These are phyloP conservation scores for Camellia oleifera DNA, from an alignment of 179 eudicot genomes.

Conservation along the genomic window DNA sequence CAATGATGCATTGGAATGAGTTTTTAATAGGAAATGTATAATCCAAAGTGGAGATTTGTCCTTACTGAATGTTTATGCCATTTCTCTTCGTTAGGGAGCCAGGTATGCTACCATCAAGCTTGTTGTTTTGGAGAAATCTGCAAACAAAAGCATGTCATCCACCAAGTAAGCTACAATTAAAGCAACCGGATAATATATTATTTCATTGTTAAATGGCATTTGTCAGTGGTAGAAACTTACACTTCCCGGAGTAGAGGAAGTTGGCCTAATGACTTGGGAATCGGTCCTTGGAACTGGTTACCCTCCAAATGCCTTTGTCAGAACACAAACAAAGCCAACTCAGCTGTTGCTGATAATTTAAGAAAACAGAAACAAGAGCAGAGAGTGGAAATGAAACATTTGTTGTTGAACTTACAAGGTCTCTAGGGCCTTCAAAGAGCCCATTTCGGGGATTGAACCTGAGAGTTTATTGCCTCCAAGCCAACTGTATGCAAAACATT, in stretches of 20 bases:
- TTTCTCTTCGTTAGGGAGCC: constrained; percentile 24
- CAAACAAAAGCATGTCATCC: constrained; percentile 5
- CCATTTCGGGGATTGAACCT: constrained; percentile 64
- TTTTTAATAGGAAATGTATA: not conserved
- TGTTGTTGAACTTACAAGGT: constrained; percentile 48
- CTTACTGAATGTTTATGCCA: constrained; percentile 27
- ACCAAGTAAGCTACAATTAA: not conserved
- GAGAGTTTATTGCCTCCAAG: constrained; percentile 63
- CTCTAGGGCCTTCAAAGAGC: constrained; percentile 46
- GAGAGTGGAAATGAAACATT: not conserved
- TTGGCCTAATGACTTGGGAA: constrained; percentile 56
- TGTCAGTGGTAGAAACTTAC: constrained; percentile 32
- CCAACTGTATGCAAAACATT: constrained; percentile 40
- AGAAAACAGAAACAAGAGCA: not conserved
- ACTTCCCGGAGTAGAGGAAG: constrained; percentile 66
- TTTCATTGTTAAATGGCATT: not conserved
- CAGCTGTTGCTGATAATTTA: not conserved
- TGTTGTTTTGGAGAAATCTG: constrained; percentile 77
- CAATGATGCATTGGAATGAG: not conserved
- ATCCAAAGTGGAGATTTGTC: not conserved
- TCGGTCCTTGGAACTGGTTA: constrained; percentile 69
- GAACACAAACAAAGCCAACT: not conserved
- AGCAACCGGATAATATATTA: not conserved
- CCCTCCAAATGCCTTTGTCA: constrained; percentile 77
- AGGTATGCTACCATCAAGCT: constrained; percentile 44